Percentiles rank a stretch among this genome's conserved stretches.
These are phyloP conservation scores for Vitis rupestris DNA, from an alignment of 164 flowering plant species.

Conservation along the genomic window DNA sequence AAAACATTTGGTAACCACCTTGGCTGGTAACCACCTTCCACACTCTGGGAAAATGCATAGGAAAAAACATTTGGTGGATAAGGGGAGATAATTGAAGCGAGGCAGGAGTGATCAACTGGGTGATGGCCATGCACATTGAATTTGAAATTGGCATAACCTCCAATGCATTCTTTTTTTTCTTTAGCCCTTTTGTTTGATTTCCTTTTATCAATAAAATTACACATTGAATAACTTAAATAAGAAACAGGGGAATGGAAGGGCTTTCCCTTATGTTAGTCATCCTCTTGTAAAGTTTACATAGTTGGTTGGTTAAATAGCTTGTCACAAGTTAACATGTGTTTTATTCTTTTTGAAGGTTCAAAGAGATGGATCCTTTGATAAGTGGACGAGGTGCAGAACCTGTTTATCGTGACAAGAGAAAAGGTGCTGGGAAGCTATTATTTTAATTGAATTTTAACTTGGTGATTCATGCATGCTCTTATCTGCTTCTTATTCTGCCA, in stretches of 20 bases:
- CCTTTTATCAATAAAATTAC: background rate
- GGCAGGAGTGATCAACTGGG: too few species aligned
- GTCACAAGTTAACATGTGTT: background rate
- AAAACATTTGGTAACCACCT: too few species aligned
- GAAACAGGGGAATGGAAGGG: background rate
- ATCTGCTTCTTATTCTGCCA: background rate
- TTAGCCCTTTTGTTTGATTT: background rate
- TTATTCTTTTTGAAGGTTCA: conserved; percentile 41
- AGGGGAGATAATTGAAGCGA: too few species aligned
- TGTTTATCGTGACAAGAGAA: conserved; percentile 71
- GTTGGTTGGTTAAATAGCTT: conserved; percentile 1
- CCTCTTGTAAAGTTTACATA: background rate
- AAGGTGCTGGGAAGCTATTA: conserved; percentile 37
- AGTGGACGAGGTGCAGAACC: conserved; percentile 79
- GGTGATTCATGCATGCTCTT: background rate
- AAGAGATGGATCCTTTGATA: conserved; percentile 68
- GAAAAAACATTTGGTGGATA: too few species aligned
- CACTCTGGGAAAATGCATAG: too few species aligned
- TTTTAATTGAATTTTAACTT: background rate
- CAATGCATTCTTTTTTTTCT: background rate
- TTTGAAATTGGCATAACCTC: too few species aligned
- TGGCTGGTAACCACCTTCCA: too few species aligned
- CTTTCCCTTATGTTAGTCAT: background rate
- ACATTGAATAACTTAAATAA: background rate
- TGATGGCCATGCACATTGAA: too few species aligned